phyloP scores from a whole-genome alignment of 306 rosid species.

The Trichosanthes cucumerina region DNA sequence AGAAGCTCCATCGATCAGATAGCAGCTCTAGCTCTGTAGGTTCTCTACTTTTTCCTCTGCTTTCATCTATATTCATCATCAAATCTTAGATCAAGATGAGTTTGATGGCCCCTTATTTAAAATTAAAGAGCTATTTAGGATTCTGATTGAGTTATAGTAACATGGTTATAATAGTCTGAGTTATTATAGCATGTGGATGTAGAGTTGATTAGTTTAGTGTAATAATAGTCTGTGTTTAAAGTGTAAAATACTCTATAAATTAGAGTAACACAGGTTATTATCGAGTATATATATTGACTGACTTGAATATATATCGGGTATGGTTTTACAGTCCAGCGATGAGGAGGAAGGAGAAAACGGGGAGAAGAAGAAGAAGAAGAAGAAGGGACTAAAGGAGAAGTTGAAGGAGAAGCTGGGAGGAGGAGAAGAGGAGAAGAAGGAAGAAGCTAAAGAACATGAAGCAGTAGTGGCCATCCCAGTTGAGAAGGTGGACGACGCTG shows the following conservation, averaged over 20 bases:
- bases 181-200: too few relatives aligned
- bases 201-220: too few relatives aligned
- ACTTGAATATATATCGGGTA: neutral
- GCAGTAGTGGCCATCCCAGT: slow-evolving; percentile 34
- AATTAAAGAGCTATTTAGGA: too few relatives aligned
- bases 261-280: too few relatives aligned
- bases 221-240: too few relatives aligned
- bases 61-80: too few relatives aligned
- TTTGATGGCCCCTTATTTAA: too few relatives aligned
- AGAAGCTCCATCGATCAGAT: slow-evolving; percentile 29
- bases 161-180: too few relatives aligned
- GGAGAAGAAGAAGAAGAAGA: slow-evolving; percentile 21
- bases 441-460: slow-evolving; percentile 13
- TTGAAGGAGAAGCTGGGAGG: slow-evolving; percentile 8
- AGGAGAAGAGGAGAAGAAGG: slow-evolving; percentile 19
- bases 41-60: neutral
- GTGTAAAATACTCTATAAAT: too few relatives aligned
- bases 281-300: too few relatives aligned
- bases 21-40: slow-evolving; percentile 45
- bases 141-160: too few relatives aligned
- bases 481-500: slow-evolving; percentile 39
- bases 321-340: slow-evolving; percentile 52
- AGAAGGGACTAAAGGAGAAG: slow-evolving; percentile 15
- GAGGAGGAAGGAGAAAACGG: slow-evolving; percentile 53
- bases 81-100: too few relatives aligned